These are phyloP conservation scores for Williopsis jadinii DNA, from an alignment of 1,139 yeast species.

Conservation along the genomic window DNA sequence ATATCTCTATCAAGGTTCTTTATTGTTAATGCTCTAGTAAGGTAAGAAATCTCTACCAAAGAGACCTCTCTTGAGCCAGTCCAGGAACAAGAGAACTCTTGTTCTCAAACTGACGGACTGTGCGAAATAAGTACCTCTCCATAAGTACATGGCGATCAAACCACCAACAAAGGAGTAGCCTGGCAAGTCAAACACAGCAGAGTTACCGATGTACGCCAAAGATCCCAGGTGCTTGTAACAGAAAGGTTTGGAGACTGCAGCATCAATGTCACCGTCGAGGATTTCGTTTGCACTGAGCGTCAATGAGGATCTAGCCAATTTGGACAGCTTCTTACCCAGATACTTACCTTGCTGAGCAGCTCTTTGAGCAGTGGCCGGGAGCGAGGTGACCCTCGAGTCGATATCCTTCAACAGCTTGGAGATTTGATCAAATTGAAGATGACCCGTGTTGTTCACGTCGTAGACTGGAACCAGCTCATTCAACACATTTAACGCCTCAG, in stretches of 20 bases:
- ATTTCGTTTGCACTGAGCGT: slow-evolving; percentile 35
- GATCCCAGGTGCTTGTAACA: slow-evolving; percentile 53
- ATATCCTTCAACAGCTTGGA: slow-evolving; percentile 41
- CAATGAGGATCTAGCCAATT: slow-evolving; percentile 35
- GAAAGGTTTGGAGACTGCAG: slow-evolving; percentile 47
- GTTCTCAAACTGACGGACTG: slow-evolving; percentile 56
- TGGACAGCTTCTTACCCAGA: slow-evolving; percentile 47
- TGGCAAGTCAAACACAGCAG: slow-evolving; percentile 56
- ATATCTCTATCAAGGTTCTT: neutral
- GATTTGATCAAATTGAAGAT: slow-evolving; percentile 41
- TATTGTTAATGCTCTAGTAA: slow-evolving; percentile 2
- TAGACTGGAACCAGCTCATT: slow-evolving; percentile 43
- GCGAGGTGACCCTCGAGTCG: slow-evolving; percentile 52
- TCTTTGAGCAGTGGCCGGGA: slow-evolving; percentile 65
- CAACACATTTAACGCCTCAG: slow-evolving; percentile 45
- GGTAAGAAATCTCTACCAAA: slow-evolving; percentile 48
- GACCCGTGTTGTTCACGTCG: slow-evolving; percentile 39
- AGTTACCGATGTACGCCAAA: slow-evolving; percentile 56
- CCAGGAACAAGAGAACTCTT: slow-evolving; percentile 50
- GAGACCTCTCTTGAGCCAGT: slow-evolving; percentile 57
- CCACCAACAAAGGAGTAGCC: slow-evolving; percentile 56
- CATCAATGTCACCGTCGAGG: slow-evolving; percentile 44
- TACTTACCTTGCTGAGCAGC: slow-evolving; percentile 62
- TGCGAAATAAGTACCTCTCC: slow-evolving; percentile 62
- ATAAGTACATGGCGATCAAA: slow-evolving; percentile 53